phyloP scores from a whole-genome alignment of 441 rosid genomes.

The Euphorbia schlechtendalii region DNA sequence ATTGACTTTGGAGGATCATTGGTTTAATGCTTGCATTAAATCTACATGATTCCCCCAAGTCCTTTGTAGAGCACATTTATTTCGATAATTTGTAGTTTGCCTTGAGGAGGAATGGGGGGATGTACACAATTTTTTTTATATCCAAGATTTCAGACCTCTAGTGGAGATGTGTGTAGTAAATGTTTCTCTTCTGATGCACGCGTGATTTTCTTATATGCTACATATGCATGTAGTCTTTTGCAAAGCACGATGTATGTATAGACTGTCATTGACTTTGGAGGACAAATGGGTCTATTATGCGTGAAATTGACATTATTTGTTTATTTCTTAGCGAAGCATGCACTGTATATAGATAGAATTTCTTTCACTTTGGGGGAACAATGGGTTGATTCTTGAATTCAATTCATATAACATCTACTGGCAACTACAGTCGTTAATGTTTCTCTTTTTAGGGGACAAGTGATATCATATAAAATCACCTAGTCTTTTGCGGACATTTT shows the following conservation, averaged over 20 bases:
- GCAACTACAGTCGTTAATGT: not conserved
- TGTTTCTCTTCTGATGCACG: not conserved
- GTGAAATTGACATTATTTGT: not conserved
- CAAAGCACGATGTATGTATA: not conserved
- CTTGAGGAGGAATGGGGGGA: not conserved
- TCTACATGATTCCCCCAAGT: not conserved
- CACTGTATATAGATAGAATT: not conserved
- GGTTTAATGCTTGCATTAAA: not conserved
- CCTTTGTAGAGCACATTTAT: not conserved
- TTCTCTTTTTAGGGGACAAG: not conserved
- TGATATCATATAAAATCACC: not conserved
- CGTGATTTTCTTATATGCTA: not conserved
- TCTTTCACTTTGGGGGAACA: not conserved
- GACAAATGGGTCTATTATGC: not conserved
- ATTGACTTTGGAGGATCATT: not conserved
- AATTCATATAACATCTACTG: not conserved
- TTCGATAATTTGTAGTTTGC: not conserved
- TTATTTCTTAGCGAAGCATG: not conserved
- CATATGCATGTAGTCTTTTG: not conserved
- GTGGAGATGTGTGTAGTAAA: not conserved
- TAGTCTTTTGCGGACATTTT: slow-evolving; percentile 1
- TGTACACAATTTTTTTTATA: not conserved
- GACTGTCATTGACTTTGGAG: not conserved
- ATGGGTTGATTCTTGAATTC: not conserved
- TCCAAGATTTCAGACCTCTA: too few relatives aligned